phyloP scores from a whole-genome alignment of 352 stramenopile species.

The Pythium sp. region DNA sequence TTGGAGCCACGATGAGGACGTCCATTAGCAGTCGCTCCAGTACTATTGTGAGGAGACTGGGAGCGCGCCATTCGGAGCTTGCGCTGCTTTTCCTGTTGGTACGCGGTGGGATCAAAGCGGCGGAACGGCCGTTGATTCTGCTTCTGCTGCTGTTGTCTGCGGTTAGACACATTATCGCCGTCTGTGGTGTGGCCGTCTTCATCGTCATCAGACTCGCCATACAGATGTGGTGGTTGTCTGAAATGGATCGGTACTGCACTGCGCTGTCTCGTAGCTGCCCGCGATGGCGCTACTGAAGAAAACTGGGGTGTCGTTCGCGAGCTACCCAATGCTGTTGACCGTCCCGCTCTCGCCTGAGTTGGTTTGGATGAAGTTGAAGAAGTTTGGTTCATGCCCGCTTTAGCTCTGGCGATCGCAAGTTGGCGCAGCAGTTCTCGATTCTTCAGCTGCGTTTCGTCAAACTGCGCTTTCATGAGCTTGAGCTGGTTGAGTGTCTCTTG shows the following conservation, averaged over 20 bases:
- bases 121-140: slow-evolving; percentile 33
- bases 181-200: background rate
- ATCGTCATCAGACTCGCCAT: slow-evolving; percentile 30
- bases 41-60: slow-evolving; percentile 22
- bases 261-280: background rate
- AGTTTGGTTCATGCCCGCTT: slow-evolving; percentile 17
- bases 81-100: slow-evolving; percentile 70
- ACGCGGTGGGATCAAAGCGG: slow-evolving; percentile 79
- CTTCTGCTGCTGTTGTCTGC: slow-evolving; percentile 9
- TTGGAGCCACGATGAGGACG: slow-evolving; percentile 12
- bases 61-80: slow-evolving; percentile 44
- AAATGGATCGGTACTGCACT: slow-evolving; percentile 23
- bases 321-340: background rate
- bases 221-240: slow-evolving; percentile 21
- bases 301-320: background rate
- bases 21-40: background rate
- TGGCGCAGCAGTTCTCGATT: slow-evolving; percentile 76
- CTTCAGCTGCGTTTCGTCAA: slow-evolving; percentile 68
- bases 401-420: slow-evolving; percentile 58
- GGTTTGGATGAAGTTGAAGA: background rate
- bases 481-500: slow-evolving; percentile 59
- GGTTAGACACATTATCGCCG: slow-evolving; percentile 17
- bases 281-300: background rate
- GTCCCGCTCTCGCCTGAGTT: background rate
- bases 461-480: slow-evolving; percentile 50